Base-by-base conservation (phyloP, 208 protist species). In the Crithidia expoeki region DNA sequence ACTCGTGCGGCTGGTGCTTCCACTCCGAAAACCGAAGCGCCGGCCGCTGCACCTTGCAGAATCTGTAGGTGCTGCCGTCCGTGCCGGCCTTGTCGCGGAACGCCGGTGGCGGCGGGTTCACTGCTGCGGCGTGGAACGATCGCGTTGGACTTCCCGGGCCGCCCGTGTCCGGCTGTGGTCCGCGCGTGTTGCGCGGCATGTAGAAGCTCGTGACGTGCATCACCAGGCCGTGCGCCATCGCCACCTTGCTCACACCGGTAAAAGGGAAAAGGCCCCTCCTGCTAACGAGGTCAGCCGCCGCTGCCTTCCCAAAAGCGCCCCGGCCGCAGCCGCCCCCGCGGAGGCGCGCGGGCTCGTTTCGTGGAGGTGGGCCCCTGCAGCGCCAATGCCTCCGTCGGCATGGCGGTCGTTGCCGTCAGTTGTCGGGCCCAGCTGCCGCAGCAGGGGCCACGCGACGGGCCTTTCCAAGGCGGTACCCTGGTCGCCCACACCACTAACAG, bases 181-280 rank as follows among this genome's bases (percentile, higher is more conserved):
- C 62, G 42, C 74, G 80, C 28, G 74, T 59, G 56, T 42, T 72
- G 60, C 72, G 65, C 5, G 80, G 87, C 61, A 90, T 76, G 79
- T 81, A 80, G 61, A 90, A 93, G 47, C 69, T 85, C 27, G 71
- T 84, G 40, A 84, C 82, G 67, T 85, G 84, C 61, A 78, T 70
- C 27, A 90, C 76, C 33, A 93, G 65, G 10, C 80, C 61, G 42
- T 63, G 60, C 21, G 40, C 71, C 21, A 32, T 56, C 19, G 56
- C 30, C n/a, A 25, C 5, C 36, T 28, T 55, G 0, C 23, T 73
- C 19, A 79, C 71, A 70, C 89, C 86, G 16, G 68, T 17, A 61
- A 38, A 21, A 53, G 60, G 53, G 25, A 36, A 30, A 38, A 34
- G 14, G 38, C 19, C 12, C 66, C 55, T 42, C 70, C 62, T 14